Evolutionary conservation across 2,329 filamentous ascomycete genomes (phyloP).

Genomic region (Fusarium drepaniforme): DNA sequence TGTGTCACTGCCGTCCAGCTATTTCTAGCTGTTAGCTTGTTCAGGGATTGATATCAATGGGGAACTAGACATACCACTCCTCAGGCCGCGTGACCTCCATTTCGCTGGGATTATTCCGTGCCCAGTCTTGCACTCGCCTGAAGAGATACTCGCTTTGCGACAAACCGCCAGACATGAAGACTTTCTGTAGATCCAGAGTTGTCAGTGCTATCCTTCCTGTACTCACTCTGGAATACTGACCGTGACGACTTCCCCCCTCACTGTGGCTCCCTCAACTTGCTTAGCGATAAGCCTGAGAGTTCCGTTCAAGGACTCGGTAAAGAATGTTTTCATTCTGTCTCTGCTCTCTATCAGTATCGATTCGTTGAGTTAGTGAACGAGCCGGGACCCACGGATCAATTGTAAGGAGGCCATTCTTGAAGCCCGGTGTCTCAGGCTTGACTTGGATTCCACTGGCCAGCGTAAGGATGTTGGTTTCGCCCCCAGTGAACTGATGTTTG

Average conservation of each 20-base stretch:
- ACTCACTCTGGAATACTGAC: not conserved
- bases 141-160: conserved; percentile 8
- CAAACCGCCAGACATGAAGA: conserved; percentile 6
- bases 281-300: conserved; percentile 4
- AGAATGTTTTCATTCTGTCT: not conserved
- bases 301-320: not conserved
- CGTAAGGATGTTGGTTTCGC: not conserved
- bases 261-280: conserved; percentile 1
- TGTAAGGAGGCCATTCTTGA: conserved; percentile 5
- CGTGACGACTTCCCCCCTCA: not conserved
- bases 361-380: not conserved
- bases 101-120: not conserved
- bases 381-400: not conserved
- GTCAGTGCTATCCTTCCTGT: not conserved
- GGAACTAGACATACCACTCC: not conserved
- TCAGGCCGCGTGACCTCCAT: conserved; percentile 1
- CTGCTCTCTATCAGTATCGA: not conserved
- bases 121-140: not conserved
- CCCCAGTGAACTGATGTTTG: conserved; percentile 3
- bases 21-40: not conserved
- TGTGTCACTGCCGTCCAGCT: conserved; percentile 2
- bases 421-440: not conserved
- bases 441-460: conserved; percentile 2
- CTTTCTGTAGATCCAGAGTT: not conserved
- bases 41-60: not conserved